Evolutionary conservation across 2,329 filamentous ascomycete genomes (phyloP).

Genomic region (Ophiostoma himal-ulmi): DNA sequence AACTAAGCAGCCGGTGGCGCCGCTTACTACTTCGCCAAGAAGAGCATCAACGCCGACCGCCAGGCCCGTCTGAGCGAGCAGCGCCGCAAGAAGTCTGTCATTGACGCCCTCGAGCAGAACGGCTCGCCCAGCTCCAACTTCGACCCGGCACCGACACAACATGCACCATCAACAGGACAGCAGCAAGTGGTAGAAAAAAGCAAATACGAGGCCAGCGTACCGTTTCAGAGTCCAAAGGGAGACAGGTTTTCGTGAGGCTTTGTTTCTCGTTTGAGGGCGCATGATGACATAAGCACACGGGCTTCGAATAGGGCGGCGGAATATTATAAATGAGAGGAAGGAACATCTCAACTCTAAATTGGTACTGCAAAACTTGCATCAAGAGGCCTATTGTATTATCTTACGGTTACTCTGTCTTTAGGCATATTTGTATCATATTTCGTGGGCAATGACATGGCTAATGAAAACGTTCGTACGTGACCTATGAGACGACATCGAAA

Average conservation of each 20-base stretch:
- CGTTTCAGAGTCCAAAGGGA: constrained; percentile 73
- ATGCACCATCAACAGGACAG: constrained; percentile 66
- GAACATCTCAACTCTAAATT: constrained; percentile 8
- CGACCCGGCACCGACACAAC: constrained; percentile 77
- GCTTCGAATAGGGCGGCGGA: too few species aligned
- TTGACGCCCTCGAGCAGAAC: constrained; percentile 48
- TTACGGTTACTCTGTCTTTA: not conserved
- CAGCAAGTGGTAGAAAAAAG: constrained; percentile 68
- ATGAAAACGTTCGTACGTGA: not conserved
- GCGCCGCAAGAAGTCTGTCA: constrained; percentile 56
- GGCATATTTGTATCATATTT: not conserved
- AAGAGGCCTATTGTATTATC: not conserved
- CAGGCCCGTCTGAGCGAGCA: constrained; percentile 62
- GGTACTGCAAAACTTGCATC: not conserved
- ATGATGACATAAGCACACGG: not conserved
- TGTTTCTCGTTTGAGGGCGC: not conserved
- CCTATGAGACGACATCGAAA: not conserved
- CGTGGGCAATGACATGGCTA: not conserved
- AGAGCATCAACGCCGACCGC: constrained; percentile 86
- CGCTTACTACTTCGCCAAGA: constrained; percentile 94
- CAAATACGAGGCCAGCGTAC: constrained; percentile 77
- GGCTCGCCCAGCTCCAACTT: constrained; percentile 33
- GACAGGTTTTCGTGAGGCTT: constrained; percentile 66
- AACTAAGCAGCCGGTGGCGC: constrained; percentile 65
- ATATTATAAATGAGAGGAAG: not conserved